A percentile compares a stretch with the other conserved stretches of the same genome.
Conservation (phyloP, 1,284 basidiomycete genomes). For the Moesziomyces parantarcticus region DNA sequence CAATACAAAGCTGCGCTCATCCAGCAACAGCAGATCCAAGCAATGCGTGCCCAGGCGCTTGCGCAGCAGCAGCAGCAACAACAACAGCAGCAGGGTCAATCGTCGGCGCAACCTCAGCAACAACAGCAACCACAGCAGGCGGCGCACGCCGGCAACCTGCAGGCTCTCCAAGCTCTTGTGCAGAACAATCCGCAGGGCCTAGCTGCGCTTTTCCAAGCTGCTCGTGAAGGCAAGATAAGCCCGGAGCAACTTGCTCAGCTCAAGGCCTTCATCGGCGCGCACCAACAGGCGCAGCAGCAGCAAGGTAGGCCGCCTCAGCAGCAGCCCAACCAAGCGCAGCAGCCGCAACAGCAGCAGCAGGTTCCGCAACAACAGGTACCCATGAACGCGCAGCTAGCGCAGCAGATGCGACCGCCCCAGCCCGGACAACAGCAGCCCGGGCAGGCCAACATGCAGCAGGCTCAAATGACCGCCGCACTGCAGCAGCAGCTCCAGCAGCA, state of each 20-base stretch:
- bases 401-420: slow-evolving; percentile 5
- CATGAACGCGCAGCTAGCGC: slow-evolving; percentile 14
- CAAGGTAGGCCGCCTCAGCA: slow-evolving; percentile 13
- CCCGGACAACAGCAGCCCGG: slow-evolving; percentile 15
- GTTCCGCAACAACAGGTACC: slow-evolving; percentile 19
- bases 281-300: slow-evolving; percentile 35
- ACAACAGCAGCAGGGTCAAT: slow-evolving; percentile 40
- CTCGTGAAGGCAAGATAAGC: slow-evolving; percentile 58
- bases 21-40: slow-evolving; percentile 54
- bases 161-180: slow-evolving; percentile 51
- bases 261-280: slow-evolving; percentile 48
- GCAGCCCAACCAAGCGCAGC: slow-evolving; percentile 3
- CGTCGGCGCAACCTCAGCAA: slow-evolving; percentile 18
- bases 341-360: slow-evolving; percentile 20
- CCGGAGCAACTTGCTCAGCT: slow-evolving; percentile 56
- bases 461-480: slow-evolving; percentile 32
- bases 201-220: slow-evolving; percentile 54
- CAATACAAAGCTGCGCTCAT: slow-evolving; percentile 48
- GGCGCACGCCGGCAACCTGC: slow-evolving; percentile 33
- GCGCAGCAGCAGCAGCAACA: slow-evolving; percentile 49
- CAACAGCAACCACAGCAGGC: slow-evolving; percentile 24
- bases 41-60: slow-evolving; percentile 39
- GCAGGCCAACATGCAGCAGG: slow-evolving; percentile 37
- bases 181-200: slow-evolving; percentile 60
- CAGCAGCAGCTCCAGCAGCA: slow-evolving; percentile 28